phyloP scores from a whole-genome alignment of 768 basidiomycete genomes.

The Naematelia aurantialba region DNA sequence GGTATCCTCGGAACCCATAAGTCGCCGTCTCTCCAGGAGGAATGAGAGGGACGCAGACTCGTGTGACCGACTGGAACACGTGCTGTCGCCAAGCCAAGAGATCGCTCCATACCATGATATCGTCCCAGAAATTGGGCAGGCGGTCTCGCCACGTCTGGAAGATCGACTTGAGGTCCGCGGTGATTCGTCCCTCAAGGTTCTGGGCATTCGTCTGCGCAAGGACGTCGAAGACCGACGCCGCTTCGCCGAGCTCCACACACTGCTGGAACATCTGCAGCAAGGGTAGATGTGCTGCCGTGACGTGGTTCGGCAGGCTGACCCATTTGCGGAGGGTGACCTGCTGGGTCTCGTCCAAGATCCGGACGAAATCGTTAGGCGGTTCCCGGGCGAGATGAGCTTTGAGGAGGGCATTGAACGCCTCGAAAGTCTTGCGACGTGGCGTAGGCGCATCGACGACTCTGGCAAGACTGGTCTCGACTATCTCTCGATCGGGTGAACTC shows the following conservation, averaged over 20 bases:
- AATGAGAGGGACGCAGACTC: slow-evolving; percentile 89
- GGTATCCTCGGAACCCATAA: slow-evolving; percentile 90
- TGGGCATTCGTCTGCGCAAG: slow-evolving; percentile 76
- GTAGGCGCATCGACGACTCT: slow-evolving; percentile 81
- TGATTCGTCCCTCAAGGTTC: slow-evolving; percentile 91
- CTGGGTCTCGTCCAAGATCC: slow-evolving; percentile 89
- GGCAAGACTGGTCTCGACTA: slow-evolving; percentile 71
- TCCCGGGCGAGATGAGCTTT: slow-evolving; percentile 76
- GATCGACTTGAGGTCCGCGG: slow-evolving; percentile 83
- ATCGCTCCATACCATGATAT: slow-evolving; percentile 98
- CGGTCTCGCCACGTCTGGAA: slow-evolving; percentile 96
- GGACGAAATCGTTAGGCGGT: slow-evolving; percentile 74
- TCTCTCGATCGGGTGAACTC: slow-evolving; percentile 63
- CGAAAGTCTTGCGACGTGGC: slow-evolving; percentile 94
- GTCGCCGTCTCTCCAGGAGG: slow-evolving; percentile 53
- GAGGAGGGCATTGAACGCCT: slow-evolving; percentile 84
- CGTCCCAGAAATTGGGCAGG: slow-evolving; percentile 89
- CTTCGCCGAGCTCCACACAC: slow-evolving; percentile 95
- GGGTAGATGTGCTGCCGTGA: slow-evolving; percentile 90
- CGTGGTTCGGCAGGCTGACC: slow-evolving; percentile 77
- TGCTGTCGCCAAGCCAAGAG: slow-evolving; percentile 99
- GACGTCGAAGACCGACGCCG: slow-evolving; percentile 82
- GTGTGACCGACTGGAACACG: slow-evolving; percentile 95
- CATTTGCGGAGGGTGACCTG: slow-evolving; percentile 95
- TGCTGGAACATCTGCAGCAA: slow-evolving; percentile 97